These are phyloP conservation scores for Torrubiella hemipterigena DNA, from an alignment of 2,329 filamentous ascomycete species.

Conservation along the genomic window DNA sequence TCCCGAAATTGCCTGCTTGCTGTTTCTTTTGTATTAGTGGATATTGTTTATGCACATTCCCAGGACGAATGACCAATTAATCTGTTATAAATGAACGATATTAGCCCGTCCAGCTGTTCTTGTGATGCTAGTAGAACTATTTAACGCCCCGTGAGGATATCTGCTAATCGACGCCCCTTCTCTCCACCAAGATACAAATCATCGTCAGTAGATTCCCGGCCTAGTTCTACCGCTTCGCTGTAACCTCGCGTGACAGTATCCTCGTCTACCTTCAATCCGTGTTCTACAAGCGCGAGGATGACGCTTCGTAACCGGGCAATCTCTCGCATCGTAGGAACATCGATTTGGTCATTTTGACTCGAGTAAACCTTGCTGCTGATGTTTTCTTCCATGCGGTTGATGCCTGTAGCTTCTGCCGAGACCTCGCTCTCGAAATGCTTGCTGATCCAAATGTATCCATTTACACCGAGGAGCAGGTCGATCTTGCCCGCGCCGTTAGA, in stretches of 20 bases:
- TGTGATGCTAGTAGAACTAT: no score
- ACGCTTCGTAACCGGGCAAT: slow-evolving; percentile 76
- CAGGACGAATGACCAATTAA: no score
- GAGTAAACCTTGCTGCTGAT: slow-evolving; percentile 82
- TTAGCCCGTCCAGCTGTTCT: no score
- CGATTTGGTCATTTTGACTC: slow-evolving; percentile 84
- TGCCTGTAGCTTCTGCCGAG: slow-evolving; percentile 35
- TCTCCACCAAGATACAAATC: slow-evolving; percentile 50
- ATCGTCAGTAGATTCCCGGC: slow-evolving; percentile 46
- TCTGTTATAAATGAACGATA: no score
- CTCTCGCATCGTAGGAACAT: slow-evolving; percentile 66
- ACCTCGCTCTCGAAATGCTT: slow-evolving; percentile 61
- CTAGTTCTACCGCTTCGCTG: slow-evolving; percentile 66
- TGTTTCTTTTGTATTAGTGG: no score
- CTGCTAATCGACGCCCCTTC: slow-evolving; percentile 36
- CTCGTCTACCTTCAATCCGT: slow-evolving; percentile 77
- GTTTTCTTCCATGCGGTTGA: slow-evolving; percentile 80
- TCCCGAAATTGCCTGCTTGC: no score
- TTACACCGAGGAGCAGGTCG: slow-evolving; percentile 84
- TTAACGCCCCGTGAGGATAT: no score
- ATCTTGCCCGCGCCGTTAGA: slow-evolving; percentile 50
- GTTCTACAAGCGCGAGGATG: slow-evolving; percentile 71
- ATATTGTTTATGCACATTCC: no score
- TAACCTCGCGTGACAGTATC: slow-evolving; percentile 78
- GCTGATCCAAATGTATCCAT: slow-evolving; percentile 93